phyloP scores from a whole-genome alignment of 768 basidiomycete species.

The Lentinula lateritia region DNA sequence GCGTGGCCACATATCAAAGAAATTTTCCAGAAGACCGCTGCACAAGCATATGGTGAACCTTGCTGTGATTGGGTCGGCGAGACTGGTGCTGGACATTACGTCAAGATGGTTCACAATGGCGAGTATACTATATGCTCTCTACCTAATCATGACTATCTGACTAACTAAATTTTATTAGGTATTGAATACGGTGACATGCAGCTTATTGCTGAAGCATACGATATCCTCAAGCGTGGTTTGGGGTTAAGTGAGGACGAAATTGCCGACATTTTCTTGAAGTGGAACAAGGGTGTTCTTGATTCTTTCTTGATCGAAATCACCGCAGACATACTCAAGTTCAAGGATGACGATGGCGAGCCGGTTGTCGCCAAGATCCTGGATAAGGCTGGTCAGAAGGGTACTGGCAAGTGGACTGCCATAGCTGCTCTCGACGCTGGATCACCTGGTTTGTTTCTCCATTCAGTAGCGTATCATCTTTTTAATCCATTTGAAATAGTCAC shows the following conservation, averaged over 20 bases:
- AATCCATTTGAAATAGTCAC: constrained; percentile 57
- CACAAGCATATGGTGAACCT: constrained; percentile 90
- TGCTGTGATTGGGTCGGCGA: constrained; percentile 99
- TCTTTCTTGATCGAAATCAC: constrained; percentile 99
- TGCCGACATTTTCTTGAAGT: constrained; percentile 85
- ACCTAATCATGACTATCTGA: constrained; percentile 9
- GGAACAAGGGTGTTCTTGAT: constrained; percentile 99
- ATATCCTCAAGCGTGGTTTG: constrained; percentile 96
- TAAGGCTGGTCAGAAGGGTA: constrained; percentile 97
- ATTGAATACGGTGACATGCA: constrained; percentile 99
- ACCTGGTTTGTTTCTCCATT: constrained; percentile 48
- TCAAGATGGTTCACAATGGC: constrained; percentile 99
- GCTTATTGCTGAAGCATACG: constrained; percentile 97
- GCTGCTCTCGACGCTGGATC: constrained; percentile 91
- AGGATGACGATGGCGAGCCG: constrained; percentile 90
- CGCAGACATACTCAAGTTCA: constrained; percentile 93
- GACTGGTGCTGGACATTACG: constrained; percentile 93
- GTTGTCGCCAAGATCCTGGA: constrained; percentile 94
- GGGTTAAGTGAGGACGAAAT: constrained; percentile 85
- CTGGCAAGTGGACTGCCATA: constrained; percentile 99
- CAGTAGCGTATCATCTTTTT: constrained; percentile 7
- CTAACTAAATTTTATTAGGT: constrained; percentile 46
- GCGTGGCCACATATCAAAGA: constrained; percentile 98
- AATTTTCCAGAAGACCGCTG: constrained; percentile 98
- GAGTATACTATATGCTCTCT: constrained; percentile 17